These are phyloP conservation scores for Dioscorea zingiberensis DNA, from an alignment of 106 monocot species.

Conservation along the genomic window DNA sequence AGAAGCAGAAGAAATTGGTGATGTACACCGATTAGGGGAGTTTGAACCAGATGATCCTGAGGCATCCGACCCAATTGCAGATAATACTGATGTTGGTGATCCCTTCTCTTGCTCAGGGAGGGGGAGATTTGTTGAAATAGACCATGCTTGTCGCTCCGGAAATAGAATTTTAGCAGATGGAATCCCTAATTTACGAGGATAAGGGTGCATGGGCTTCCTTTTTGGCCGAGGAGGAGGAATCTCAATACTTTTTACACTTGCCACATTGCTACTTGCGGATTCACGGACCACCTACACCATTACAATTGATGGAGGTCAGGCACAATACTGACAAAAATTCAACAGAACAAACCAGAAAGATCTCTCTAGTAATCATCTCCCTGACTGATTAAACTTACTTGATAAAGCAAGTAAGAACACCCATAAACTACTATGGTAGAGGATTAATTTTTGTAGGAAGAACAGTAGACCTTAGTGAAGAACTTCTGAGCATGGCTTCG, in stretches of 20 bases:
- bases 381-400: constrained; percentile 11
- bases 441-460: constrained; percentile 2
- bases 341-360: background rate
- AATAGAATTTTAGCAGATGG: constrained; percentile 5
- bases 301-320: background rate
- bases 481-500: constrained; percentile 59
- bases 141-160: constrained; percentile 12
- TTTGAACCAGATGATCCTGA: constrained; percentile 21
- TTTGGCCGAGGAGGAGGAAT: constrained; percentile 91
- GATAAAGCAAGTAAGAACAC: constrained; percentile 12
- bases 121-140: constrained; percentile 11
- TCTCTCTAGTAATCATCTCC: background rate
- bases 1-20: constrained; percentile 26
- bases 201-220: constrained; percentile 71
- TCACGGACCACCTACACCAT: constrained; percentile 34
- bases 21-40: constrained; percentile 14
- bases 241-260: constrained; percentile 27
- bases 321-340: background rate
- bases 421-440: constrained; percentile 9
- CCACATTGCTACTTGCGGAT: constrained; percentile 4
- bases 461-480: constrained; percentile 40
- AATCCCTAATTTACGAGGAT: constrained; percentile 64
- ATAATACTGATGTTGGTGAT: constrained; percentile 69
- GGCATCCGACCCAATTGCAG: constrained; percentile 34
- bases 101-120: constrained; percentile 37